Evolutionary conservation across 2,329 filamentous ascomycete species (phyloP), one percentile per base, ranked within the genome.

Genomic region (Thelonectria discophora): DNA sequence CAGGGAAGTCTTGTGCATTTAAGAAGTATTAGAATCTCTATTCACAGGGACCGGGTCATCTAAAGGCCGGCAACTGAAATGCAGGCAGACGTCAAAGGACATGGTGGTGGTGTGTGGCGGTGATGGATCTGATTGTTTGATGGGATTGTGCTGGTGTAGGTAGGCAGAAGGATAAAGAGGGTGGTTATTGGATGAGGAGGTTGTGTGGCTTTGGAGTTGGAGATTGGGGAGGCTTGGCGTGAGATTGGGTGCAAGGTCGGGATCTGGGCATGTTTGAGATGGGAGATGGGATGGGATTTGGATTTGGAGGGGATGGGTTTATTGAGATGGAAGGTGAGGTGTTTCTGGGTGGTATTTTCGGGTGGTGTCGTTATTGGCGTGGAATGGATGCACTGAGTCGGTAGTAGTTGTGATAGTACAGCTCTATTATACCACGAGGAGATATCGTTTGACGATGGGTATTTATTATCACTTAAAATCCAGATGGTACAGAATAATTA

Each of bases 121-220:
- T n/a, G 18, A n/a, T 53, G 37, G 54, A 12, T 57, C 32, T 24
- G 18, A 43, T 39, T n/a, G n/a, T 43, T 42, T 37, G 24, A 20
- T 24, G 55, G 13, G 39, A 48, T 18, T 37, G 21, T 24, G 21
- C 6, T 3, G 21, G 21, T 11, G 34, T 37, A 30, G 27, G 46
- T 60, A 76, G 75, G 75, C 74, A 76, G 73, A 73, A 62, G 65
- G 55, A 75, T 76, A 74, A 64, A 10, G 32, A 20, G 27, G 21
- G 39, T 60, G 56, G 15, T 72, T 58, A 74, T 74, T 76, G 75
- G 75, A 51, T 50, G 49, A n/a, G 46, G 32, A 37, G 17, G 37
- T 24, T 24, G 42, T 47, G 55, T 43, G 54, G 53, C 42, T 57
- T 27, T 13, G 12, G 34, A 30, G 54, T 27, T 58, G 39, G 27